phyloP scores from a whole-genome alignment of 2,329 filamentous ascomycete genomes.

The Cladophialophora immunda region DNA sequence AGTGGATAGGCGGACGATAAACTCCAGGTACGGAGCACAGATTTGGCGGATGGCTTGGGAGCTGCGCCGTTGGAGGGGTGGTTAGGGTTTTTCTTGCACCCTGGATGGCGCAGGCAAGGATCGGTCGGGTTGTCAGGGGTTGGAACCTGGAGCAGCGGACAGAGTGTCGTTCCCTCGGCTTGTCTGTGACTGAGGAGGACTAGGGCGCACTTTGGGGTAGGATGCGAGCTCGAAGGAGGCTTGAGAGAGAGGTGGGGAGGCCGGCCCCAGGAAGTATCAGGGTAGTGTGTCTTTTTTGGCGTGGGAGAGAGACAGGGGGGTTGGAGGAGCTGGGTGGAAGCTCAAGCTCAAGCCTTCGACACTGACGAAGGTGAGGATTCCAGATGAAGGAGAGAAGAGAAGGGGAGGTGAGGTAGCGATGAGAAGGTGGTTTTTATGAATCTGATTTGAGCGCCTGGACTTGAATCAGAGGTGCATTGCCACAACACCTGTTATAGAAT shows the following conservation, averaged over 20 bases:
- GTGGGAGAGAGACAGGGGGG: constrained; percentile 15
- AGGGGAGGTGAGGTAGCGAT: constrained; percentile 15
- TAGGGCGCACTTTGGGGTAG: constrained; percentile 7
- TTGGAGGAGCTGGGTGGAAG: constrained; percentile 18
- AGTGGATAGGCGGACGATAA: constrained; percentile 39
- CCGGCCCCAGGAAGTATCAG: constrained; percentile 34
- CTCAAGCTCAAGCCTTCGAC: constrained; percentile 31
- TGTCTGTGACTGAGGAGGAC: constrained; percentile 14
- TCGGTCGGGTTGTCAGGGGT: constrained; percentile 28
- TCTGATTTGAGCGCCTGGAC: not conserved
- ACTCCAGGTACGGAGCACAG: constrained; percentile 27
- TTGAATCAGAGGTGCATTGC: constrained; percentile 16
- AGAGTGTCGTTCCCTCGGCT: constrained; percentile 8
- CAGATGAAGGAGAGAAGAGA: constrained; percentile 16
- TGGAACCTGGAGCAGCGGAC: constrained; percentile 29
- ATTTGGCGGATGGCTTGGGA: constrained; percentile 30
- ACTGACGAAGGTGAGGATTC: constrained; percentile 28
- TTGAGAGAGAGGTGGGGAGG: constrained; percentile 33
- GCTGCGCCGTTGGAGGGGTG: constrained; percentile 21
- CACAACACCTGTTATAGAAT: constrained; percentile 25
- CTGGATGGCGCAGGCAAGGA: constrained; percentile 19
- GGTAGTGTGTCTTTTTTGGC: constrained; percentile 19
- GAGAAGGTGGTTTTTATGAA: constrained; percentile 25
- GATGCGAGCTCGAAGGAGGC: constrained; percentile 25
- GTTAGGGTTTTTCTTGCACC: constrained; percentile 27